Percentiles rank a stretch among this genome's conserved stretches.
Conservation (phyloP, 352 stramenopile genomes). For the Phytopythium boreale region DNA sequence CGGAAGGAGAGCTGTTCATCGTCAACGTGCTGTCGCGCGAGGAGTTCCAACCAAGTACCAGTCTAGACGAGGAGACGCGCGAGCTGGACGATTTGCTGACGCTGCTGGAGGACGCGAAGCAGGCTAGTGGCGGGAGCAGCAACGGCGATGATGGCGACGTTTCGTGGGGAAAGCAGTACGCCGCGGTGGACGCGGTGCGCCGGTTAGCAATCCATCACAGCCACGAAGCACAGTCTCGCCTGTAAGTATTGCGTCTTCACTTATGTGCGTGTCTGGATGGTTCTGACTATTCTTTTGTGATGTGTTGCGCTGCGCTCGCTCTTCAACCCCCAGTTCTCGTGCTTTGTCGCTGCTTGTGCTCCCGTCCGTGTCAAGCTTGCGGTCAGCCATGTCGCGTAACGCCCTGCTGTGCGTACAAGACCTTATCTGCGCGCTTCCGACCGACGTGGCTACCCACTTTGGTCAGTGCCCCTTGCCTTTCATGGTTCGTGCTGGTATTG, state of each 20-base stretch:
- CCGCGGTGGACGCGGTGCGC: slow-evolving; percentile 39
- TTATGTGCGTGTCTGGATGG: neutral
- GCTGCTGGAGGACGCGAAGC: neutral
- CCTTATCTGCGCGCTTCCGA: slow-evolving; percentile 30
- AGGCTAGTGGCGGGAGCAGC: neutral
- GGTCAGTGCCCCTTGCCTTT: slow-evolving; percentile 2
- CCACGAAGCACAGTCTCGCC: slow-evolving; percentile 18
- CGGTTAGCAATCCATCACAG: slow-evolving; percentile 37
- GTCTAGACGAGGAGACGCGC: slow-evolving; percentile 26
- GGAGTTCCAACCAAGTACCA: slow-evolving; percentile 37
- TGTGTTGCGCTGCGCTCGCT: neutral
- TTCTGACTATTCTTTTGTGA: slow-evolving; percentile 12
- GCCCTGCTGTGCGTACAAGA: slow-evolving; percentile 68
- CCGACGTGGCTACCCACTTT: slow-evolving; percentile 26
- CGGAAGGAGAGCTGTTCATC: slow-evolving; percentile 54
- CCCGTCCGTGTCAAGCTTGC: slow-evolving; percentile 52
- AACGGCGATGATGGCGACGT: slow-evolving; percentile 15
- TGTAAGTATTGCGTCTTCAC: slow-evolving; percentile 18
- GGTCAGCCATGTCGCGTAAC: slow-evolving; percentile 63
- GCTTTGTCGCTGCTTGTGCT: slow-evolving; percentile 38
- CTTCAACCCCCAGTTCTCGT: slow-evolving; percentile 1
- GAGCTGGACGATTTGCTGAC: slow-evolving; percentile 32
- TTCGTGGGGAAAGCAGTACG: slow-evolving; percentile 39
- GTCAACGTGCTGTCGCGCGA: slow-evolving; percentile 45
- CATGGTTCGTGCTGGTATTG: neutral